Evolutionary conservation across 2,329 filamentous ascomycete species (phyloP).

Genomic region (Sphaerulina musiva): DNA sequence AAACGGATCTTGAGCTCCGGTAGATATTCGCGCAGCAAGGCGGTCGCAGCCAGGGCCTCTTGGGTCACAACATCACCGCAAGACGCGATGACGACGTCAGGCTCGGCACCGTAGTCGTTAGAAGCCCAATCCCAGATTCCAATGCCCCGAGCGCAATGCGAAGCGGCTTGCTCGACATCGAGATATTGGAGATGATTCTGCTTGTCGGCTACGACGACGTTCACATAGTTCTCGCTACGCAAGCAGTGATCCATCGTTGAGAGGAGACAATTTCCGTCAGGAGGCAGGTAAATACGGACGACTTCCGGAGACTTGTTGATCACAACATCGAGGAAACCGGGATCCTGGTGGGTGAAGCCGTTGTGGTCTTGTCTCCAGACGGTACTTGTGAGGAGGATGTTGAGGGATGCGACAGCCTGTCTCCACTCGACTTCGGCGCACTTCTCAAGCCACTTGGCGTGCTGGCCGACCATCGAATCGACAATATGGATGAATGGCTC

Average conservation of each 20-base stretch:
- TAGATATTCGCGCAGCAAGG: slow-evolving; percentile 63
- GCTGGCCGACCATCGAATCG: slow-evolving; percentile 79
- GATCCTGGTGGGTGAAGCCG: slow-evolving; percentile 75
- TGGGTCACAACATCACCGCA: slow-evolving; percentile 70
- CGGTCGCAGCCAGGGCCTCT: slow-evolving; percentile 67
- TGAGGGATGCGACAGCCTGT: slow-evolving; percentile 64
- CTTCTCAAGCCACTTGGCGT: slow-evolving; percentile 82
- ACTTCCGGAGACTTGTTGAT: slow-evolving; percentile 75
- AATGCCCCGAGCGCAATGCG: slow-evolving; percentile 71
- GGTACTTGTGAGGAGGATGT: slow-evolving; percentile 70
- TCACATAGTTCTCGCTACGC: slow-evolving; percentile 68
- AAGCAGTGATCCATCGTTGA: slow-evolving; percentile 72
- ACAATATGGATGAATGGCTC: slow-evolving; percentile 79
- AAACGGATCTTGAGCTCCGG: slow-evolving; percentile 69
- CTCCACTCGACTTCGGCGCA: slow-evolving; percentile 74
- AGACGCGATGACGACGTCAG: slow-evolving; percentile 68
- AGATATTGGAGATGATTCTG: slow-evolving; percentile 71
- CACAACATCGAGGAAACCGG: slow-evolving; percentile 71
- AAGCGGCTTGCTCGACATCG: slow-evolving; percentile 63
- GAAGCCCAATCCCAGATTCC: slow-evolving; percentile 73
- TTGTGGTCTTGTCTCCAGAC: slow-evolving; percentile 82
- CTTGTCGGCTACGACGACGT: slow-evolving; percentile 73
- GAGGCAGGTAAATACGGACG: slow-evolving; percentile 72
- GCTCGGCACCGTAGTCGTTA: slow-evolving; percentile 61
- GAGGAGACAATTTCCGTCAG: slow-evolving; percentile 71